Conservation (phyloP, 2,329 filamentous ascomycete genomes). For the Zopfia rhizophila region DNA sequence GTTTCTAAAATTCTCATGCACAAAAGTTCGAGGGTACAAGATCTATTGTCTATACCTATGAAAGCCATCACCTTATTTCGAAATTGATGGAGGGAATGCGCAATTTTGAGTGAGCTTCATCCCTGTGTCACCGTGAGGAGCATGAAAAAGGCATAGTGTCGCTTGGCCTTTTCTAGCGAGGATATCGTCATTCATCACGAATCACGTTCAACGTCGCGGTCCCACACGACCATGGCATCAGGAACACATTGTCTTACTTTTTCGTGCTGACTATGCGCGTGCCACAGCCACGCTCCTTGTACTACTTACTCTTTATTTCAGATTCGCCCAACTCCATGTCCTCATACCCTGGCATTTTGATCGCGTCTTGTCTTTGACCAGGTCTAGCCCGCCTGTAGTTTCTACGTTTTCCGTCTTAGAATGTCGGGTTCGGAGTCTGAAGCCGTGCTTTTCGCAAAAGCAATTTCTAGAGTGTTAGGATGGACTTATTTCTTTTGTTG, state of each 20-base stretch:
- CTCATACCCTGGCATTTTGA: too few species aligned
- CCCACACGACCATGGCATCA: constrained; percentile 4
- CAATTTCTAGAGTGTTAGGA: constrained; percentile 46
- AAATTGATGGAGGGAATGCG: too few species aligned
- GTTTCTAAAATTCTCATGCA: too few species aligned
- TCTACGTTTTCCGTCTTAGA: constrained; percentile 11
- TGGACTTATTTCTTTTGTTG: constrained; percentile 51
- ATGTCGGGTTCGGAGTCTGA: constrained; percentile 31
- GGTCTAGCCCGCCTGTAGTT: too few species aligned
- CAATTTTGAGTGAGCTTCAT: too few species aligned
- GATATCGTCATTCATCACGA: constrained; percentile 5
- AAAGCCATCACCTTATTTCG: too few species aligned
- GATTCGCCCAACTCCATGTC: constrained; percentile 6
- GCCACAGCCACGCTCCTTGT: background rate
- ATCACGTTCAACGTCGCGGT: constrained; percentile 1
- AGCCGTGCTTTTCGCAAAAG: constrained; percentile 42
- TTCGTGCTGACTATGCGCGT: constrained; percentile 3
- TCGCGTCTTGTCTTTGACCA: too few species aligned
- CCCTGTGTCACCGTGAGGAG: too few species aligned
- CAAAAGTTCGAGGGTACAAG: too few species aligned
- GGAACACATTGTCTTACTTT: constrained; percentile 5
- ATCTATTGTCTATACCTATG: too few species aligned
- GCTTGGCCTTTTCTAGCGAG: too few species aligned
- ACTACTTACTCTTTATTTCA: background rate
- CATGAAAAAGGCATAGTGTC: too few species aligned